phyloP scores from a whole-genome alignment of 2,329 filamentous ascomycete genomes.

The Raffaelea albimanens region DNA sequence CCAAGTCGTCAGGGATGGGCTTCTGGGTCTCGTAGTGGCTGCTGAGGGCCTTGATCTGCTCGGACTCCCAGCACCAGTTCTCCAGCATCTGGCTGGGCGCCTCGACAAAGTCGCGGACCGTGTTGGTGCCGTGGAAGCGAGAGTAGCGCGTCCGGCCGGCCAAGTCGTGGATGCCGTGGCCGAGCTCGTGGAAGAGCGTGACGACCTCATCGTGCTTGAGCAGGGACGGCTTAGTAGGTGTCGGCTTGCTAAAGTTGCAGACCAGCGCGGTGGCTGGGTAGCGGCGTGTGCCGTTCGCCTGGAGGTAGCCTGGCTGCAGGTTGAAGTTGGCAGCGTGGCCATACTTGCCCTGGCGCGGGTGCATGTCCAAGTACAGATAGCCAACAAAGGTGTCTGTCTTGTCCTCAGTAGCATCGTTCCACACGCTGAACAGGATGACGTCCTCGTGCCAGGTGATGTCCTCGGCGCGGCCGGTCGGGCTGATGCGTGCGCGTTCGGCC shows the following conservation, averaged over 20 bases:
- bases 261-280: slow-evolving; percentile 74
- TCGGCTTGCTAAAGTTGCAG: slow-evolving; percentile 80
- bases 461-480: slow-evolving; percentile 56
- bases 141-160: slow-evolving; percentile 53
- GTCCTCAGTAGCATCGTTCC: slow-evolving; percentile 54
- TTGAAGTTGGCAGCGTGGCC: slow-evolving; percentile 81
- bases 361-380: slow-evolving; percentile 75
- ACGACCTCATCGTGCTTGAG: slow-evolving; percentile 78
- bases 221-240: slow-evolving; percentile 63
- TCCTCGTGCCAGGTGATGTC: slow-evolving; percentile 77
- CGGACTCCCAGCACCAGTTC: slow-evolving; percentile 66
- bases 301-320: slow-evolving; percentile 61
- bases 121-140: slow-evolving; percentile 58
- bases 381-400: slow-evolving; percentile 67
- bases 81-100: slow-evolving; percentile 66
- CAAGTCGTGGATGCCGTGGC: slow-evolving; percentile 62
- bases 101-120: slow-evolving; percentile 61
- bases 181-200: slow-evolving; percentile 71
- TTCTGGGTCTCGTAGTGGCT: slow-evolving; percentile 64
- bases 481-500: slow-evolving; percentile 55
- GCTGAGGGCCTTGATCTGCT: slow-evolving; percentile 56
- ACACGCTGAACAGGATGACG: slow-evolving; percentile 74
- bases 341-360: slow-evolving; percentile 74
- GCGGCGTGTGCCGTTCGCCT: slow-evolving; percentile 54
- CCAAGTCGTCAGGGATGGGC: slow-evolving; percentile 64